Base-by-base conservation (phyloP, 768 basidiomycete species). In the Rhizopogon sp. region DNA sequence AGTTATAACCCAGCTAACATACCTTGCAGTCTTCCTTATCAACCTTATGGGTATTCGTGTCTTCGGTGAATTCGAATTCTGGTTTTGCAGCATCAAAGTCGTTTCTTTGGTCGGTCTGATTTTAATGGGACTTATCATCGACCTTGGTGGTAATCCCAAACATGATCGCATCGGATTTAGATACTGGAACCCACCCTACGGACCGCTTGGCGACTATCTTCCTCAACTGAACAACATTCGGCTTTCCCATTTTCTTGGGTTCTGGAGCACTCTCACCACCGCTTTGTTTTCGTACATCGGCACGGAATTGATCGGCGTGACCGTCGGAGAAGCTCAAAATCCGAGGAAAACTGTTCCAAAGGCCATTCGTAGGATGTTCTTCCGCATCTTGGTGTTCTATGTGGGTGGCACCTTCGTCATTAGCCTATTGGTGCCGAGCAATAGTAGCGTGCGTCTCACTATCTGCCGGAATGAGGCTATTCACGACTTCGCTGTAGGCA, bases 1-100 rank as follows among this genome's bases (percentile, higher is more conserved):
- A 5, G 39, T 39, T 6, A 43, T 47, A 31, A 28, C 50, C 28
- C 13, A 56, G 35, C 46, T 54, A 52, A 54, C 50, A 14, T 17
- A 7, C 16, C 20, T 55, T 37, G 14, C 54, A 83, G 79, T 85
- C 53, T 78, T 81, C 56, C 13, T 72, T 17, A 62, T 85, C 62
- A 85, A 83, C 64, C 66, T 84, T 17, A 70, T 85, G 50, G 86
- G 87, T 45, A 79, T 88, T 20, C 78, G 81, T 1, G 76, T 85
- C 62, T 83, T 79, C 56, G 82, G 81, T 16, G 76, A 77, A 61
- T 69, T 76, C 42, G 82, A 84, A 65, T 82, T 85, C 64, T 79
- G 73, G 66, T 81, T 82, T 62, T 78, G 67, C 46, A 65, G 64
- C 31, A 68, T 76, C 64, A 75, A 77, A 70, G 76, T 81, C 53